phyloP scores from a whole-genome alignment of 345 rosid species.

The Alliaria petiolata region DNA sequence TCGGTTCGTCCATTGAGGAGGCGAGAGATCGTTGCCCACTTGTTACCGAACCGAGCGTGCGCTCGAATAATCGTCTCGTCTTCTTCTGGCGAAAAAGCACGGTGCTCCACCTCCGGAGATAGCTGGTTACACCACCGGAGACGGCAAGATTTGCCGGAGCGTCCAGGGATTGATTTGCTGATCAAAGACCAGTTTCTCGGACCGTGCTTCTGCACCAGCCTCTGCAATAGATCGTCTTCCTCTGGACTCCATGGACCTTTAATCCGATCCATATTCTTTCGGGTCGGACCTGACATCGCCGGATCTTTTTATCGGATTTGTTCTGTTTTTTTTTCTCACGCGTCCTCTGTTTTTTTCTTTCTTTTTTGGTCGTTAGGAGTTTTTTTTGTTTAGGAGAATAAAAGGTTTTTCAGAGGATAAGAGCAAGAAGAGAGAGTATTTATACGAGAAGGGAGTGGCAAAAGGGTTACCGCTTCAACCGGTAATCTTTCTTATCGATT shows the following conservation, averaged over 20 bases:
- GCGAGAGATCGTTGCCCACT: slow-evolving; percentile 95
- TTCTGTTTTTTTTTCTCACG: background rate
- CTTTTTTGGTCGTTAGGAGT: background rate
- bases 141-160: slow-evolving; percentile 88
- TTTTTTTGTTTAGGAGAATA: background rate
- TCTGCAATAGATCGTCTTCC: slow-evolving; percentile 76
- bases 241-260: slow-evolving; percentile 98
- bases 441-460: slow-evolving; percentile 27
- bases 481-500: slow-evolving; percentile 16
- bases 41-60: slow-evolving; percentile 84
- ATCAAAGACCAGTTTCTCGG: slow-evolving; percentile 94
- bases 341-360: background rate
- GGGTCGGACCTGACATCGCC: slow-evolving; percentile 20
- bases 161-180: slow-evolving; percentile 89
- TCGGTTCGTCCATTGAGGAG: slow-evolving; percentile 89
- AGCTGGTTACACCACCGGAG: slow-evolving; percentile 97
- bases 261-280: slow-evolving; percentile 64
- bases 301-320: slow-evolving; percentile 3
- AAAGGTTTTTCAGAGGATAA: slow-evolving; percentile 30
- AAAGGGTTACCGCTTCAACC: slow-evolving; percentile 29
- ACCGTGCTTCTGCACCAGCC: slow-evolving; percentile 69
- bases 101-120: slow-evolving; percentile 90
- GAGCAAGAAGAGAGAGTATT: slow-evolving; percentile 22
- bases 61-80: slow-evolving; percentile 77
- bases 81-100: slow-evolving; percentile 69